phyloP scores from a whole-genome alignment of 2,329 filamentous ascomycete species.

The Sclerotinia minor region DNA sequence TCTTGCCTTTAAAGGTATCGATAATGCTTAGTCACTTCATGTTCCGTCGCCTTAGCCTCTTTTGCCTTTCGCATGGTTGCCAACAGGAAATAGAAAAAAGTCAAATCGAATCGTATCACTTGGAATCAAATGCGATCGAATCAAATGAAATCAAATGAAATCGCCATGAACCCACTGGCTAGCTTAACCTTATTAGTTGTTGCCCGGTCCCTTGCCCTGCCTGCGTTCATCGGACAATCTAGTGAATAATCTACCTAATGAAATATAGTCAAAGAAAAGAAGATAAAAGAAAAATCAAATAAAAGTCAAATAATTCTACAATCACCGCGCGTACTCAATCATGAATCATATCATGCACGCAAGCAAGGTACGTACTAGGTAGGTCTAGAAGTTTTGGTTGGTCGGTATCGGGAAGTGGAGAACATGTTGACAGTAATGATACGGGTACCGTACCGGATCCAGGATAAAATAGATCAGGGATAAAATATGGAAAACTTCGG shows the following conservation, averaged over 20 bases:
- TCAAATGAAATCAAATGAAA: not conserved
- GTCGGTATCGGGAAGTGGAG: constrained; percentile 11
- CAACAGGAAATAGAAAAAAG: not conserved
- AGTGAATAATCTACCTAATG: not conserved
- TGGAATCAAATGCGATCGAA: too few species aligned
- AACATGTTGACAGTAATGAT: not conserved
- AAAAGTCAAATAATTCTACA: not conserved
- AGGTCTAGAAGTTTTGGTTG: not conserved
- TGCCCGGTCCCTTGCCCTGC: constrained; percentile 3
- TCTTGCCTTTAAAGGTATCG: constrained; percentile 16
- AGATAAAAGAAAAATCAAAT: too few species aligned
- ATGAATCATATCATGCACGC: not conserved
- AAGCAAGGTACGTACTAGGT: not conserved
- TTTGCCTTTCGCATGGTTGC: not conserved
- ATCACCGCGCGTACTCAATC: not conserved
- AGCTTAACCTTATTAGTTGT: not conserved
- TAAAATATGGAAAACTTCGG: not conserved
- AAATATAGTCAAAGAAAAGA: not conserved
- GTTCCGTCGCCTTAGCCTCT: not conserved
- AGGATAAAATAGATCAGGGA: not conserved
- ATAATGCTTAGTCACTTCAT: not conserved
- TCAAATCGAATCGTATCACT: not conserved
- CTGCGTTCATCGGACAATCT: not conserved
- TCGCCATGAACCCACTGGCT: not conserved
- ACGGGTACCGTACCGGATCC: not conserved